phyloP scores from a whole-genome alignment of 2,329 filamentous ascomycete species.

The Penicillium sp. region DNA sequence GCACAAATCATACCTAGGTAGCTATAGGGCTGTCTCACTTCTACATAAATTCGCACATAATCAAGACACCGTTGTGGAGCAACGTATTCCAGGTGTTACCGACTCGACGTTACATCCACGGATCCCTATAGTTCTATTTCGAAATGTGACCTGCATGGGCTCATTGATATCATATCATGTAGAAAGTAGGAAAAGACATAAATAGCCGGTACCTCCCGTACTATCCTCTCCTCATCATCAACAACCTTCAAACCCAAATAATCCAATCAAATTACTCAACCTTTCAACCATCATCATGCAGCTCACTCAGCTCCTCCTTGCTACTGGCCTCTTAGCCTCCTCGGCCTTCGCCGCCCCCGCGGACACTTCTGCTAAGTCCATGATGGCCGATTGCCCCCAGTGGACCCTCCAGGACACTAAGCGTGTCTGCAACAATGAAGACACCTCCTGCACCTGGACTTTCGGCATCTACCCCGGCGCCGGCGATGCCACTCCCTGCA shows the following conservation, averaged over 20 bases:
- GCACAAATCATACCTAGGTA: slow-evolving; percentile 8
- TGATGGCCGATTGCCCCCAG: slow-evolving; percentile 41
- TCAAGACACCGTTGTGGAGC: slow-evolving; percentile 3
- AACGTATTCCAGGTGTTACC: background rate
- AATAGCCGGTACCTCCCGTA: background rate
- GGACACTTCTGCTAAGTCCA: slow-evolving; percentile 29
- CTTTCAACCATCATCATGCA: slow-evolving; percentile 40
- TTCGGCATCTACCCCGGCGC: slow-evolving; percentile 43
- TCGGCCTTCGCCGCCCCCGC: slow-evolving; percentile 39
- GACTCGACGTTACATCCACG: slow-evolving; percentile 1
- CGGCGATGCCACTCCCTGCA: slow-evolving; percentile 34
- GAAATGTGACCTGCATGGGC: background rate
- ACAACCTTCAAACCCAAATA: background rate
- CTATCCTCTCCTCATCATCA: background rate
- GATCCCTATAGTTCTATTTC: background rate
- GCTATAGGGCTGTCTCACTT: background rate
- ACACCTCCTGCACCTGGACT: slow-evolving; percentile 46
- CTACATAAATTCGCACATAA: background rate
- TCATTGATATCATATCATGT: background rate
- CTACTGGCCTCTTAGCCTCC: slow-evolving; percentile 34
- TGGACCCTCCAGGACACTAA: slow-evolving; percentile 46
- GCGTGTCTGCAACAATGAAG: slow-evolving; percentile 41
- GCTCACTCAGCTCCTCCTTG: slow-evolving; percentile 41
- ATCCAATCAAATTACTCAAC: background rate
- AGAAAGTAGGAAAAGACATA: background rate